Base-by-base conservation (phyloP, 345 rosid genomes). In the Erucastrum elatum region DNA sequence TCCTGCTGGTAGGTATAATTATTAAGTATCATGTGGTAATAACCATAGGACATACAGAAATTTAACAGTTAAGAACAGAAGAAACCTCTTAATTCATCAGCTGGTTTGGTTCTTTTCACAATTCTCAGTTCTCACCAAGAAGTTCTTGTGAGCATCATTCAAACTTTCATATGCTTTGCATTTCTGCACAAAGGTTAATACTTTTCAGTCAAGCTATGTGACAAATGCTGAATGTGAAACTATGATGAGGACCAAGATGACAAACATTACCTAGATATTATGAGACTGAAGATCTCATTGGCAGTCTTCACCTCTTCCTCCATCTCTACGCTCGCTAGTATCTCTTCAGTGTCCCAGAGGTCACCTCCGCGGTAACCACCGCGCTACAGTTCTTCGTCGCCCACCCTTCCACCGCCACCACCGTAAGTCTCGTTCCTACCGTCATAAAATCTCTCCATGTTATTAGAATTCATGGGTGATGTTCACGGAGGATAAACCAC, bases 301-400 rank as follows among this genome's bases (percentile, higher is more conserved):
- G 98, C 91, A 25, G 84, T 84, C 88, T 86, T 94, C 67, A 85
- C 84, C 86, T 92, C n/a, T n/a, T n/a, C n/a, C n/a, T n/a, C n/a
- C n/a, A n/a, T n/a, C n/a, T n/a, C n/a, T n/a, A n/a, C n/a, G n/a
- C n/a, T n/a, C n/a, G n/a, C n/a, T n/a, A n/a, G n/a, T n/a, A n/a
- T n/a, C n/a, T n/a, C n/a, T n/a, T n/a, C n/a, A n/a, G n/a, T n/a
- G n/a, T n/a, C n/a, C n/a, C n/a, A n/a, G n/a, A n/a, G n/a, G n/a
- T n/a, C n/a, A n/a, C n/a, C n/a, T n/a, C n/a, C n/a, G n/a, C n/a
- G n/a, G n/a, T n/a, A n/a, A n/a, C n/a, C n/a, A n/a, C n/a, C n/a
- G n/a, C n/a, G n/a, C n/a, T n/a, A n/a, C n/a, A n/a, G n/a, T n/a
- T n/a, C n/a, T n/a, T n/a, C n/a, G n/a, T n/a, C n/a, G n/a, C n/a